These are phyloP conservation scores for Gentiana macrophylla DNA, from an alignment of 257 asterid species.

Conservation along the genomic window DNA sequence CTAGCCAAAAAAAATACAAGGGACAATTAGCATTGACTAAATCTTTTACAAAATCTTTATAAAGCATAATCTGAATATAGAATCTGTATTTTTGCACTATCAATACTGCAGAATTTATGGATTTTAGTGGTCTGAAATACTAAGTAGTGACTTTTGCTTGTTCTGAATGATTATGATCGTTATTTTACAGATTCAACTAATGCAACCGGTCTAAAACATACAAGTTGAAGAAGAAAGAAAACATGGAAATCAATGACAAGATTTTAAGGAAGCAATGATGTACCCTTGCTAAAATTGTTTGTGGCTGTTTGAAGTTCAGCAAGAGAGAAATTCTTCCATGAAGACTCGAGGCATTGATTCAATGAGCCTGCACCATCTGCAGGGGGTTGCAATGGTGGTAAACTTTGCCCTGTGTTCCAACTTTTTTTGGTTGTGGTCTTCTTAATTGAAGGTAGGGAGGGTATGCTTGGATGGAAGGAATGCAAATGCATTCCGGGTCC, in stretches of 20 bases:
- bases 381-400: conserved; percentile 48
- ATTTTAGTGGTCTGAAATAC: no score
- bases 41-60: no score
- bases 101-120: no score
- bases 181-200: no score
- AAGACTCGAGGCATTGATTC: conserved; percentile 54
- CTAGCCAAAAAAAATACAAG: conserved; percentile 20
- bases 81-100: no score
- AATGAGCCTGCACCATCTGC: conserved; percentile 37
- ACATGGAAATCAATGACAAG: neutral
- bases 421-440: conserved; percentile 52
- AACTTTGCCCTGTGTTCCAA: conserved; percentile 32
- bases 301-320: conserved; percentile 61
- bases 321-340: conserved; percentile 80
- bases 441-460: conserved; percentile 63
- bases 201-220: no score
- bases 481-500: conserved; percentile 37
- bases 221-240: neutral
- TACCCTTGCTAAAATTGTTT: conserved; percentile 62
- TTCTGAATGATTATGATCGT: no score
- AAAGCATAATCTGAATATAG: no score
- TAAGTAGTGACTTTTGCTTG: no score
- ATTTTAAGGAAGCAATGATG: neutral
- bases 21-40: no score
- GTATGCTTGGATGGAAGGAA: conserved; percentile 48